Evolutionary conservation across 2,329 filamentous ascomycete species (phyloP).

Genomic region (Alternaria ventricosa): DNA sequence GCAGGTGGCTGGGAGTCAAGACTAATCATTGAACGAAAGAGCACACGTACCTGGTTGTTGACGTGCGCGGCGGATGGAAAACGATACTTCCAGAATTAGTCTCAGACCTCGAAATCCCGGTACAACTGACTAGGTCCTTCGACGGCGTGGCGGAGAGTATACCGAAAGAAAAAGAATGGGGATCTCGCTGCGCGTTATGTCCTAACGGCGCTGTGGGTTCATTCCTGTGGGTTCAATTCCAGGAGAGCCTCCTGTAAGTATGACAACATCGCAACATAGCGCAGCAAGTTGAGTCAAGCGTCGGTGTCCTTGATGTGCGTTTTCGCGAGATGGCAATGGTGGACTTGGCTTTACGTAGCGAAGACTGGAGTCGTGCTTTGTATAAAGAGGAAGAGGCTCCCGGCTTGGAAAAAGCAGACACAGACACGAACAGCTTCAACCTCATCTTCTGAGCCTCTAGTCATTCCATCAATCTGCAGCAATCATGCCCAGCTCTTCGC

Average conservation of each 20-base stretch:
- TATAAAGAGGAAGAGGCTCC: background rate
- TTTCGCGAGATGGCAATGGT: background rate
- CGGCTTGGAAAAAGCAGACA: background rate
- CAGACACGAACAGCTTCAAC: background rate
- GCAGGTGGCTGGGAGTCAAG: background rate
- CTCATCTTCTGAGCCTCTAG: background rate
- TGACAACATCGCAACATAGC: background rate
- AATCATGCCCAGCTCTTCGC: constrained; percentile 9
- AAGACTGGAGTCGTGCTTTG: background rate
- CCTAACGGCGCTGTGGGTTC: background rate
- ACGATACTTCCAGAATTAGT: background rate
- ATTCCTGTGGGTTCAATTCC: background rate
- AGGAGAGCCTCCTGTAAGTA: background rate
- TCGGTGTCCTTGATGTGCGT: background rate
- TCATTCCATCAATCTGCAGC: background rate
- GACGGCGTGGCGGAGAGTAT: background rate
- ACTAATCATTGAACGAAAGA: background rate
- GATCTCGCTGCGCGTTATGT: background rate
- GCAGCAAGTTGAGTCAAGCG: background rate
- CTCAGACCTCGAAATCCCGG: background rate
- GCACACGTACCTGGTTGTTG: background rate
- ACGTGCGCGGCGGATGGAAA: background rate
- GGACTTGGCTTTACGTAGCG: background rate
- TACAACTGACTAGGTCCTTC: background rate
- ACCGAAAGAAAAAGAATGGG: background rate